Evolutionary conservation across 2,329 filamentous ascomycete species (phyloP), one percentile per base, ranked within the genome.

Genomic region (Hymenoscyphus occultus): DNA sequence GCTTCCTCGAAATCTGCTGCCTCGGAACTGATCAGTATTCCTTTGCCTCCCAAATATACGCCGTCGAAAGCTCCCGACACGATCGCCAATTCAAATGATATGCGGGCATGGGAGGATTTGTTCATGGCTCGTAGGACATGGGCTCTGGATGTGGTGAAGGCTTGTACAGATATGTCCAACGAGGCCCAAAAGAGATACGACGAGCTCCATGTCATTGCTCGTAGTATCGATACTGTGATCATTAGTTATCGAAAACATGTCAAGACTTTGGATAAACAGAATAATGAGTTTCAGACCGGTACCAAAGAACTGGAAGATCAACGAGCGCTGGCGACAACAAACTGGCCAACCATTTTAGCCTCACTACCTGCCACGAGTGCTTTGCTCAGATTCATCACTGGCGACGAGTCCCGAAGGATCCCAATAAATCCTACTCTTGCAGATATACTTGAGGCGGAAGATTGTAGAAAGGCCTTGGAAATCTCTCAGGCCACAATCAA

Each of bases 41-140:
- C 84, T 57, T 73, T 81, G 40, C 85, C 83, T 42, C 81, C 80
- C 65, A 83, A 79, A 70, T 90, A 78, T 81, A 80, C 82, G 62
- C 78, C 85, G 56, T 86, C 89, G 68, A 81, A 82, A 64, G 87
- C 92, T 39, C 95, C 95, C n/a, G 93, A 96, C 76, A 90, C 87
- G 54, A 90, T 96, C 71, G 83, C 89, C 56, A 88, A 93, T 73
- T 88, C 92, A 67, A 91, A 90, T 67, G 89, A 93, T 68, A 82
- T 97, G 63, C 83, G 89, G 73, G 89, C 93, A 85, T 99, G 95
- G 94, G 91, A 92, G 75, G 86, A 88, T 56, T 82, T 98, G 28
- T 97, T 95, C 81, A 90, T 89, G 76, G 84, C 88, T 65, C 88
- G 95, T 65, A 87, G 89, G 72, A 83, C 84, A 70, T 99, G 95